Evolutionary conservation across 139 green algal species (phyloP), one percentile per base, ranked within the genome.

Genomic region (Auxenochlorella pyrenoidosa): DNA sequence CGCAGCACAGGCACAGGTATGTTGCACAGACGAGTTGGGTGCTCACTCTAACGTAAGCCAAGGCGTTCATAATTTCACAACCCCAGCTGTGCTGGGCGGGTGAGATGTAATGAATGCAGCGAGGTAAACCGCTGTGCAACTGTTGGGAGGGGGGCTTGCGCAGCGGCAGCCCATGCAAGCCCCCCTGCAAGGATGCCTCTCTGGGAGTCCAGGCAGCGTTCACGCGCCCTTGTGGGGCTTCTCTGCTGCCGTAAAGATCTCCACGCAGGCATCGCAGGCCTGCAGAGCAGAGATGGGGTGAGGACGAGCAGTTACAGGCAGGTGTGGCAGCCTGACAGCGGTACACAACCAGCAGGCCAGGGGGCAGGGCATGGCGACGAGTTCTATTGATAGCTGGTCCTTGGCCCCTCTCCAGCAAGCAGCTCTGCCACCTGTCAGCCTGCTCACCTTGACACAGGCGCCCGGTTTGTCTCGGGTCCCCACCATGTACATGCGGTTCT

Each of bases 401-500:
- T 10, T 54, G 47, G 6, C 10, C 10, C 6, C 6, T 54, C 47
- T 54, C 12, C 60, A 18, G 15, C 60, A 18, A 68, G 60, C 47
- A 54, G 47, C 47, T 54, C 8, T 54, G 47, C 47, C 6, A 54
- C 10, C 47, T 10, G 10, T 10, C 47, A 10, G 8, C 8, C 47
- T 54, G 4, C 76, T 28, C 47, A 68, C 79, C 59, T 75, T 63
- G n/a, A 90, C 40, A 51, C 89, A 92, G 26, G 32, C 30, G 66
- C 89, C 89, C 19, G 85, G 85, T 12, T 43, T n/a, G 18, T 21
- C 58, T 0, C 38, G 41, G 21, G 22, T 88, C 3, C 89, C 89
- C 2, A 92, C 60, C 89, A 92, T 92, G 75, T 86, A 92, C 13
- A 28, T 28, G 5, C 40, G 34, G 75, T 92, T 92, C 32, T 85